Evolutionary conservation across 139 green algal genomes (phyloP).

Genomic region (Marvania coccoides): DNA sequence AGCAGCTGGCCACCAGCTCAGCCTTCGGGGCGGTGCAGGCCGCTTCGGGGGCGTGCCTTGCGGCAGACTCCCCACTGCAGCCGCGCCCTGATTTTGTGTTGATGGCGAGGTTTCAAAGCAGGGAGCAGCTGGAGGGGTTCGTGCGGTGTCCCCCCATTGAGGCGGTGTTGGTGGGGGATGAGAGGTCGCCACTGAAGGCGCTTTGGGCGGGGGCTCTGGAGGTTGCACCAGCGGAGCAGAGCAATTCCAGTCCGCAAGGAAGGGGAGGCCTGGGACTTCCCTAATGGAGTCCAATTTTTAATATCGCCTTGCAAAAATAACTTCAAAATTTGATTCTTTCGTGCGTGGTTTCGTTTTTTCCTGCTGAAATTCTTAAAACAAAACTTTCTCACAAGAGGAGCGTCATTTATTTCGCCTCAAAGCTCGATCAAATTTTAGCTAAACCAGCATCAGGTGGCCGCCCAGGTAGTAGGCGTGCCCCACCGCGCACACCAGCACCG

Average conservation of each 20-base stretch:
- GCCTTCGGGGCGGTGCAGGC: constrained; percentile 23
- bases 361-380: too few relatives aligned
- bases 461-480: constrained; percentile 42
- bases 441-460: not conserved
- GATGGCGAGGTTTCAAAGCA: constrained; percentile 6
- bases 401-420: too few relatives aligned
- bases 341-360: not conserved
- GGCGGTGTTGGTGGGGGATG: constrained; percentile 14
- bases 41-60: constrained; percentile 3
- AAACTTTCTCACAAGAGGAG: too few relatives aligned
- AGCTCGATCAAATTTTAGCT: too few relatives aligned
- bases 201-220: constrained; percentile 6
- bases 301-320: not conserved
- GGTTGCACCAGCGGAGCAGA: not conserved
- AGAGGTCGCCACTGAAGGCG: not conserved
- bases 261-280: not conserved
- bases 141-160: constrained; percentile 11
- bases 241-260: constrained; percentile 5
- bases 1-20: constrained; percentile 18
- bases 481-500: constrained; percentile 31
- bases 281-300: not conserved
- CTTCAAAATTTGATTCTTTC: not conserved
- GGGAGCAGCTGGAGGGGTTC: constrained; percentile 11
- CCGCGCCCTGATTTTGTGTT: constrained; percentile 9
- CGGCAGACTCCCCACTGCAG: not conserved